Evolutionary conservation across 2,329 filamentous ascomycete genomes (phyloP), one percentile per base, ranked within the genome.

Genomic region (Pezizomycotina sp.): DNA sequence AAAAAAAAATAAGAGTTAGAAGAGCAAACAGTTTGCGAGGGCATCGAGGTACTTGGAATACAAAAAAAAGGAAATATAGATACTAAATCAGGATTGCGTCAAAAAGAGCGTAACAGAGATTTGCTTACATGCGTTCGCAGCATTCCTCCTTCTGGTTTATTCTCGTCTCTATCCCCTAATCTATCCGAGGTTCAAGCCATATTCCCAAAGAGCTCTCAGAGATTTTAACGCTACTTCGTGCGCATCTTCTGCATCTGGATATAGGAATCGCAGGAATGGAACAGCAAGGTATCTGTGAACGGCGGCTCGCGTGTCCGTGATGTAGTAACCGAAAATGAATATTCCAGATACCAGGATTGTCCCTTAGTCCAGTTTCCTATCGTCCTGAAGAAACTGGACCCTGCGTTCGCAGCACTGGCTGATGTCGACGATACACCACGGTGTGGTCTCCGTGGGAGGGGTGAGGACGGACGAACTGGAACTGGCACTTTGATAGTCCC

Each of bases 151-250:
- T 60, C 56, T 48, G 72, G 68, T 2, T 58, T 60, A 40, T 66
- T 60, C n/a, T 48, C 45, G 13, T 51, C 48, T n/a, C 42, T 36
- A 16, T 46, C 38, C 2, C 31, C 18, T 10, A 71, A 68, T 34
- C 89, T 74, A 56, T 98, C 89, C 86, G 70, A 3, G 82, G 79
- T 55, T 93, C 20, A 95, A 58, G 21, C 76, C 74, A 35, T 86
- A 67, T 28, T 65, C 63, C 58, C 89, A 77, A 12, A 92, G 65
- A 1, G 62, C 60, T 58, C 79, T 78, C 52, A 98, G 62, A 5
- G 71, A 64, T 23, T 65, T 60, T 2, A 80, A 82, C 32, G 80
- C 79, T 14, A 67, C 64, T 52, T 91, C 76, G 56, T 98, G 89
- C n/a, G 86, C 89, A 24, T 92, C 82, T 58, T 98, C 89, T 39